Evolutionary conservation across 345 rosid species (phyloP).

Genomic region (Citrus medica): DNA sequence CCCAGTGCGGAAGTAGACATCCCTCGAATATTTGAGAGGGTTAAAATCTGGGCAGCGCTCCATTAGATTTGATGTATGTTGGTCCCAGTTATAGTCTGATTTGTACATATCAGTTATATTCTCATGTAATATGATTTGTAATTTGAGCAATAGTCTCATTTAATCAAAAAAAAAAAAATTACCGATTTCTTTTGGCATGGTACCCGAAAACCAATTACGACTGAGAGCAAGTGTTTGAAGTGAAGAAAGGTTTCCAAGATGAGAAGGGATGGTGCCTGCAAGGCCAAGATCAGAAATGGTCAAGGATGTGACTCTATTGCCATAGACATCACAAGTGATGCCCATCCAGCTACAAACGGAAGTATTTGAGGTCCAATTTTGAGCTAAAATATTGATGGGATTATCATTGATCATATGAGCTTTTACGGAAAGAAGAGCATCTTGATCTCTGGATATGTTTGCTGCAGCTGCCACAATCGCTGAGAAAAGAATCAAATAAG

Average conservation of each 20-base stretch:
- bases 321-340: background rate
- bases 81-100: too few relatives aligned
- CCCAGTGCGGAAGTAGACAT: too few relatives aligned
- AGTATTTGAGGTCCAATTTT: background rate
- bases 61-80: too few relatives aligned
- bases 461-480: background rate
- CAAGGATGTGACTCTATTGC: background rate
- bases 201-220: background rate
- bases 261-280: conserved; percentile 10
- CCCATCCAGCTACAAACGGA: background rate
- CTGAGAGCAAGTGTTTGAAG: background rate
- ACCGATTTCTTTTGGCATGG: too few relatives aligned
- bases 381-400: background rate
- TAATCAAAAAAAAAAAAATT: too few relatives aligned
- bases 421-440: background rate
- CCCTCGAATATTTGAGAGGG: too few relatives aligned
- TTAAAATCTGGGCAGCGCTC: too few relatives aligned
- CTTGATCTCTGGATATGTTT: background rate
- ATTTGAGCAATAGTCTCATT: too few relatives aligned
- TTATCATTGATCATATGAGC: background rate
- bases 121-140: too few relatives aligned
- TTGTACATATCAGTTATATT: too few relatives aligned
- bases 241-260: background rate
- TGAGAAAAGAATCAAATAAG: background rate
- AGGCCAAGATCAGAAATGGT: conserved; percentile 7